A percentile compares a stretch with the other conserved stretches of the same genome.
These are phyloP conservation scores for Pseudopithomyces maydicus DNA, from an alignment of 2,329 filamentous ascomycete species.

Conservation along the genomic window DNA sequence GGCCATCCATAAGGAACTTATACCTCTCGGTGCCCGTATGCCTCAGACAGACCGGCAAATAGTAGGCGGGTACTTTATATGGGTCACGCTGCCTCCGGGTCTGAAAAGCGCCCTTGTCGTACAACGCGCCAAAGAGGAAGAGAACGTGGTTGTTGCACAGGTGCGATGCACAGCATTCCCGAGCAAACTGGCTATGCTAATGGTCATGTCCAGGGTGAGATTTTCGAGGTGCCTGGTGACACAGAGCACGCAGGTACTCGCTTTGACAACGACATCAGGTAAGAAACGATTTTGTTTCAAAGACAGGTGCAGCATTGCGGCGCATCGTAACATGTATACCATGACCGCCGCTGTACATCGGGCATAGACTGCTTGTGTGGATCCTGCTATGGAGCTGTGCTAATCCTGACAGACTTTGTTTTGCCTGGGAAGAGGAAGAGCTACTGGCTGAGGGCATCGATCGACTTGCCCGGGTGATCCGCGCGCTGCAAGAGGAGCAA, in stretches of 20 bases:
- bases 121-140: slow-evolving; percentile 62
- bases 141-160: slow-evolving; percentile 70
- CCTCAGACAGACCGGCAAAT: slow-evolving; percentile 52
- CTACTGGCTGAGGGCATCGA: slow-evolving; percentile 70
- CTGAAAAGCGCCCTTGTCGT: slow-evolving; percentile 63
- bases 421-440: slow-evolving; percentile 66
- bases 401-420: slow-evolving; percentile 30
- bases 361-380: neutral
- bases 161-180: slow-evolving; percentile 23
- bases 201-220: slow-evolving; percentile 56
- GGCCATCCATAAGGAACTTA: slow-evolving; percentile 64
- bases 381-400: slow-evolving; percentile 1
- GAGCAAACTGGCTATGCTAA: slow-evolving; percentile 20
- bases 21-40: slow-evolving; percentile 65
- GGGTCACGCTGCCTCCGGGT: slow-evolving; percentile 67
- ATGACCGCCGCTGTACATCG: neutral
- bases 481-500: slow-evolving; percentile 41
- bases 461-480: slow-evolving; percentile 62
- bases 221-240: slow-evolving; percentile 65
- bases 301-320: slow-evolving; percentile 8
- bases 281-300: slow-evolving; percentile 7
- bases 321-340: neutral
- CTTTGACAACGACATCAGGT: slow-evolving; percentile 59
- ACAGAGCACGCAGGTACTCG: slow-evolving; percentile 51
- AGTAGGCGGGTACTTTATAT: slow-evolving; percentile 86